These are phyloP conservation scores for Globisporangium viniferum DNA, from an alignment of 352 stramenopile species.

Conservation along the genomic window DNA sequence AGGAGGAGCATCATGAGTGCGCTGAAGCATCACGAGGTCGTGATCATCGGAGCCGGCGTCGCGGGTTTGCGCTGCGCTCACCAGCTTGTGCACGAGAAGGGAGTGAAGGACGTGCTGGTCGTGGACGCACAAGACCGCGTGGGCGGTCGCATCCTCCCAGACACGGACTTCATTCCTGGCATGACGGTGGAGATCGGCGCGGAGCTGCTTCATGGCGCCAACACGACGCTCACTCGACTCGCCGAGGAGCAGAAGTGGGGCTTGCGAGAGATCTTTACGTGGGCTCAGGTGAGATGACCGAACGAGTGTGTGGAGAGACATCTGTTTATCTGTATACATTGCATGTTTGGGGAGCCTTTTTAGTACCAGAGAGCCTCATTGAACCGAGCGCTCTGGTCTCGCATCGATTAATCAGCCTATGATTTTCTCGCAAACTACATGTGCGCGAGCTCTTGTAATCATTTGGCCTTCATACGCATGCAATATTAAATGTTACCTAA, in stretches of 20 bases:
- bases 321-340: conserved; percentile 8
- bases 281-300: conserved; percentile 64
- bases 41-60: conserved; percentile 69
- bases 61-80: conserved; percentile 65
- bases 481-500: conserved; percentile 82
- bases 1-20: background rate
- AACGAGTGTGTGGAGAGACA: background rate
- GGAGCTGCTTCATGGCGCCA: conserved; percentile 72
- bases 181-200: conserved; percentile 74
- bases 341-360: conserved; percentile 13
- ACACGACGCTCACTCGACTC: conserved; percentile 71
- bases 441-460: conserved; percentile 42
- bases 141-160: conserved; percentile 60
- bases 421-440: conserved; percentile 32
- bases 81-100: conserved; percentile 50
- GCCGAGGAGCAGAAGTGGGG: conserved; percentile 62
- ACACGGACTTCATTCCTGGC: conserved; percentile 64
- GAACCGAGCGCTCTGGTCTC: background rate
- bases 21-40: conserved; percentile 50
- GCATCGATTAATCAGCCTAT: conserved; percentile 91
- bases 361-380: background rate
- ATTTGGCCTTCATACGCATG: conserved; percentile 89
- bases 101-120: conserved; percentile 64
- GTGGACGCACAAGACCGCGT: conserved; percentile 66
- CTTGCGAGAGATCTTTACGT: conserved; percentile 83